A percentile compares a stretch with the other conserved stretches of the same genome.
Evolutionary conservation across 805 yeast genomes (phyloP).

Genomic region (Yueomyces sinensis): DNA sequence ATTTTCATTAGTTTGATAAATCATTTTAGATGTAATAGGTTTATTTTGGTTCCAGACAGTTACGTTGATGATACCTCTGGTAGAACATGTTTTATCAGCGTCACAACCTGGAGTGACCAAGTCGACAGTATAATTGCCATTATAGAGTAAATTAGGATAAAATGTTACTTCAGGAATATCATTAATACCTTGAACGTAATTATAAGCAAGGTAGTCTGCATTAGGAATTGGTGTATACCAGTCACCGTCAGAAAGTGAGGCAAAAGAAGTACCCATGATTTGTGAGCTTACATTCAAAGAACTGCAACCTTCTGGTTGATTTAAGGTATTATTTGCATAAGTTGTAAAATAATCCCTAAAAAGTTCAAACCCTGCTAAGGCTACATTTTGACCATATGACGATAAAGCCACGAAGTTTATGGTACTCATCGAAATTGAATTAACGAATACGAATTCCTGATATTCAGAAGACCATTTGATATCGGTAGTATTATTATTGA

Average conservation of each 20-base stretch:
- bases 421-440: conserved; percentile 45
- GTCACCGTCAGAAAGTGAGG: conserved; percentile 18
- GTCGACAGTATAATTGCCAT: conserved; percentile 63
- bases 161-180: conserved; percentile 31
- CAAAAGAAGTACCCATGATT: conserved; percentile 1
- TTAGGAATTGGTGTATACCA: conserved; percentile 22
- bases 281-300: conserved; percentile 28
- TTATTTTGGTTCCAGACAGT: conserved; percentile 34
- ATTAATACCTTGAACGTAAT: conserved; percentile 23
- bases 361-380: conserved; percentile 59
- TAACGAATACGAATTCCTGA: conserved; percentile 75
- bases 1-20: conserved; percentile 71
- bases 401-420: conserved; percentile 50
- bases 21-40: conserved; percentile 26
- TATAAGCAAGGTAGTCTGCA: conserved; percentile 15
- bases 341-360: conserved; percentile 42
- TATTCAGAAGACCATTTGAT: conserved; percentile 31
- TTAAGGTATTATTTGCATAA: conserved; percentile 64
- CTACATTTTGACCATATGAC: conserved; percentile 59
- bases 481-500: conserved; percentile 25
- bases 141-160: conserved; percentile 52
- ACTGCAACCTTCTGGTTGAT: conserved; percentile 33
- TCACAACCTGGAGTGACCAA: conserved; percentile 83
- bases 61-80: conserved; percentile 70
- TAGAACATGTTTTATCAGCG: conserved; percentile 48